Conservation (phyloP, 306 rosid species). For the Pyrus communis region DNA sequence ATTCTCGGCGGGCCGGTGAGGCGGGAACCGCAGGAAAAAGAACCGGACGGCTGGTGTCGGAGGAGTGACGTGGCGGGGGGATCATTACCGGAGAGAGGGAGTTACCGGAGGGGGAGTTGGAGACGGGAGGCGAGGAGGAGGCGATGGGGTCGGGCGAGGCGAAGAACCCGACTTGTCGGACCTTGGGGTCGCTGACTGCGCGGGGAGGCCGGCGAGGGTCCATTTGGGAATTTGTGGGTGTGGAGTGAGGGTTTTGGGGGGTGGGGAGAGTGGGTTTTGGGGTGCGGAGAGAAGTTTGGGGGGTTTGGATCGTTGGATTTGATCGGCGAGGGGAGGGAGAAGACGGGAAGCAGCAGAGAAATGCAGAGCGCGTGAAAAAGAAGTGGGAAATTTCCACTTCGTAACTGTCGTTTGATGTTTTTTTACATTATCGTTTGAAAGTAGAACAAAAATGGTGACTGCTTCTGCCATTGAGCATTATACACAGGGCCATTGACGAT, state of each 20-base stretch:
- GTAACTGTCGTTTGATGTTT: not conserved
- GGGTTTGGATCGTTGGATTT: not conserved
- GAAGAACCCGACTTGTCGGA: conserved; percentile 74
- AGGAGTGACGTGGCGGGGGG: conserved; percentile 58
- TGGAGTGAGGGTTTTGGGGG: not conserved
- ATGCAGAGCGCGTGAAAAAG: not conserved
- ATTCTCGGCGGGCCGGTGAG: conserved; percentile 36
- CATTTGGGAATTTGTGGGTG: conserved; percentile 28
- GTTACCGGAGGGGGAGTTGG: conserved; percentile 33
- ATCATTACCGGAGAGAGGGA: conserved; percentile 72
- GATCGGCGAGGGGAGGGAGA: not conserved
- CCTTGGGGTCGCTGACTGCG: conserved; percentile 47
- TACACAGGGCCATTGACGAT: not conserved
- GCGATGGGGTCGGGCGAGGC: conserved; percentile 33
- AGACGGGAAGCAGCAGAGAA: not conserved
- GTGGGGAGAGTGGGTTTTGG: not conserved
- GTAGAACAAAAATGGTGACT: not conserved
- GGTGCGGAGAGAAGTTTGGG: not conserved
- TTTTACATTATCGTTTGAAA: not conserved
- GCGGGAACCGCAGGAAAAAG: conserved; percentile 6
- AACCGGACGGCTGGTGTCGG: conserved; percentile 32
- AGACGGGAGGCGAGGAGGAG: conserved; percentile 26
- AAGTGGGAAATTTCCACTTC: not conserved
- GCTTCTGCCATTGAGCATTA: not conserved
- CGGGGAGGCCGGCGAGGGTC: conserved; percentile 54